phyloP scores from a whole-genome alignment of 345 rosid species.

The Geranium brycei region DNA sequence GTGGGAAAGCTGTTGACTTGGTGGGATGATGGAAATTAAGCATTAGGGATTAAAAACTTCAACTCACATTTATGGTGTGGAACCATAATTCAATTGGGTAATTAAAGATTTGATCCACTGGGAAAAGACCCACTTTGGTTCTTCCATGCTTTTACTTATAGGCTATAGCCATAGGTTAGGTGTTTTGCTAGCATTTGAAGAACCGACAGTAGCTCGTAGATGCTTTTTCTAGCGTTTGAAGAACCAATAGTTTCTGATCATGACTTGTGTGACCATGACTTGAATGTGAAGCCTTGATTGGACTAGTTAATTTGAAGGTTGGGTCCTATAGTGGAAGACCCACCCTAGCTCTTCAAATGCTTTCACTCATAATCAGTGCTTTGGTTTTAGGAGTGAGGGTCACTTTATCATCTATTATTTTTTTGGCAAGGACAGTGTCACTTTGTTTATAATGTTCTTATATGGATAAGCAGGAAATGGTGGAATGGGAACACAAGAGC shows the following conservation, averaged over 20 bases:
- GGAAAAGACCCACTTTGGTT: background rate
- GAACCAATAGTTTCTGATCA: background rate
- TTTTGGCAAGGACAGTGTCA: background rate
- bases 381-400: too few relatives aligned
- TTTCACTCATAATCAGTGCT: background rate
- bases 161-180: background rate
- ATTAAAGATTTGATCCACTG: background rate
- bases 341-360: background rate
- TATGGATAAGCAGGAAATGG: constrained; percentile 12
- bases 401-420: too few relatives aligned
- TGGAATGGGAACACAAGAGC: constrained; percentile 35
- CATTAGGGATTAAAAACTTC: background rate
- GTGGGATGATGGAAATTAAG: background rate
- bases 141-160: too few relatives aligned
- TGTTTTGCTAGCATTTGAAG: background rate
- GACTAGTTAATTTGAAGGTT: background rate
- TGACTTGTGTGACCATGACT: background rate
- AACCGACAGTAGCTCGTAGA: background rate
- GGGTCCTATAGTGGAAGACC: too few relatives aligned
- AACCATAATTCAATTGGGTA: background rate
- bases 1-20: background rate
- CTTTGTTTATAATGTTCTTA: background rate
- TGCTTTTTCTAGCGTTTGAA: background rate
- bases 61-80: background rate
- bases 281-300: background rate